Percentiles rank a stretch among this genome's conserved stretches.
phyloP scores from a whole-genome alignment of 2,329 filamentous ascomycete species.

The Colletotrichum viniferum region DNA sequence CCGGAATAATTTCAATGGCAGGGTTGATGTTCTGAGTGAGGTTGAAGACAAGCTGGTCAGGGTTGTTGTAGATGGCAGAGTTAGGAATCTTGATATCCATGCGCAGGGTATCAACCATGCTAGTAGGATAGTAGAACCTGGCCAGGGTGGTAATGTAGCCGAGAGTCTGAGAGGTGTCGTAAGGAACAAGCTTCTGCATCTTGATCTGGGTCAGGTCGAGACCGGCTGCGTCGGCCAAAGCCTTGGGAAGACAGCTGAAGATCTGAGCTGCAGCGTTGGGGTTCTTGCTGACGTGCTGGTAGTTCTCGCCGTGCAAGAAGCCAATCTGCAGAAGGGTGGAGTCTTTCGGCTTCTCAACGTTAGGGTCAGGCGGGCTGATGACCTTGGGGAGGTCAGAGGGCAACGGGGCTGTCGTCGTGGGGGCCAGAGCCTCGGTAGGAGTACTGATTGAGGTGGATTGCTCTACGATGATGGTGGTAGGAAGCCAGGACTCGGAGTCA shows the following conservation, averaged over 20 bases:
- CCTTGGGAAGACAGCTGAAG: conserved; percentile 76
- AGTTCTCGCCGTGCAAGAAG: conserved; percentile 82
- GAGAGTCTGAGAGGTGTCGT: conserved; percentile 70
- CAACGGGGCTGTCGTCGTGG: conserved; percentile 55
- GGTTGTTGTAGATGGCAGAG: conserved; percentile 77
- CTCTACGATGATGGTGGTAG: conserved; percentile 66
- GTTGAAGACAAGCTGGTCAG: conserved; percentile 67
- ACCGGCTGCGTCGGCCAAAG: conserved; percentile 68
- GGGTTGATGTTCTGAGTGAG: conserved; percentile 85
- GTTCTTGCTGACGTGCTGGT: conserved; percentile 77
- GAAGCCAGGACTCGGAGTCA: conserved; percentile 53
- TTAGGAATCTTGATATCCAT: conserved; percentile 73
- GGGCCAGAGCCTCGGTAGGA: conserved; percentile 39
- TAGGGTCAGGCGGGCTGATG: conserved; percentile 72
- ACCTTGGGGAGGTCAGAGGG: conserved; percentile 74
- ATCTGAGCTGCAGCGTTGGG: conserved; percentile 81
- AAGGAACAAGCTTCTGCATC: conserved; percentile 76
- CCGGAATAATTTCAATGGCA: conserved; percentile 70
- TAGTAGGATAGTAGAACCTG: conserved; percentile 71
- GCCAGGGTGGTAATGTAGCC: conserved; percentile 83
- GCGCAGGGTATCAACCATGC: conserved; percentile 69
- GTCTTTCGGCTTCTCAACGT: conserved; percentile 60
- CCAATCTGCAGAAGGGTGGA: conserved; percentile 81
- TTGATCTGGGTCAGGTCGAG: conserved; percentile 61
- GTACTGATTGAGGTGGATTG: conserved; percentile 46